Evolutionary conservation across 2,329 filamentous ascomycete species (phyloP).

Genomic region (Ophiostoma tasmaniense): DNA sequence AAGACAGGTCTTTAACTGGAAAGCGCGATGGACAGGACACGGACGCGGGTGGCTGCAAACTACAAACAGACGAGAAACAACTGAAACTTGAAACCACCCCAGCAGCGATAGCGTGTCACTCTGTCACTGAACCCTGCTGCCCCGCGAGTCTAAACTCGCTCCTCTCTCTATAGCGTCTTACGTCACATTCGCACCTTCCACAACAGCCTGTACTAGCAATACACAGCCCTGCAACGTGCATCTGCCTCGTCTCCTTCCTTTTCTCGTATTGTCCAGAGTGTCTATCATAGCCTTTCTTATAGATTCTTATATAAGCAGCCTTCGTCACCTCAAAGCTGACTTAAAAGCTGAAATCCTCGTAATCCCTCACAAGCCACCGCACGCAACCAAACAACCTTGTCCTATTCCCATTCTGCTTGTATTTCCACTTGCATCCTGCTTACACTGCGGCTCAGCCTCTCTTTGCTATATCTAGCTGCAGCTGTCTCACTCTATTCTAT

Average conservation of each 20-base stretch:
- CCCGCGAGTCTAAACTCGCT: not conserved
- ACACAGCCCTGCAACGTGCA: constrained; percentile 5
- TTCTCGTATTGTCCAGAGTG: not conserved
- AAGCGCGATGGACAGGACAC: not conserved
- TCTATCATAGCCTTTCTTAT: too few species aligned
- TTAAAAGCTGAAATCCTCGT: not conserved
- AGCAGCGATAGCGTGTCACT: not conserved
- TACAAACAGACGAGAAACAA: not conserved
- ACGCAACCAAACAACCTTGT: not conserved
- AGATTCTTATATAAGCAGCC: constrained; percentile 1
- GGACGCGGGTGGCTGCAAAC: not conserved
- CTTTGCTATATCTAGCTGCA: not conserved
- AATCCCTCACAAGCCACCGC: not conserved
- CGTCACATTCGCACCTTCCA: constrained; percentile 4
- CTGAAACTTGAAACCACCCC: not conserved
- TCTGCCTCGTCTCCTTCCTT: not conserved
- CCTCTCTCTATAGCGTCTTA: not conserved
- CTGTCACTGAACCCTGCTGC: not conserved
- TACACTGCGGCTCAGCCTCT: not conserved
- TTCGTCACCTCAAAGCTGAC: not conserved
- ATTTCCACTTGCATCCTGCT: not conserved
- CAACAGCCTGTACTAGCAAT: not conserved
- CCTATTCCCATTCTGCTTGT: not conserved
- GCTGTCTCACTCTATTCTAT: not conserved
- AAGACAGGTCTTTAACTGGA: not conserved